Evolutionary conservation across 2,329 filamentous ascomycete species (phyloP), one percentile per base, ranked within the genome.

Genomic region (Rachicladosporium sp.): DNA sequence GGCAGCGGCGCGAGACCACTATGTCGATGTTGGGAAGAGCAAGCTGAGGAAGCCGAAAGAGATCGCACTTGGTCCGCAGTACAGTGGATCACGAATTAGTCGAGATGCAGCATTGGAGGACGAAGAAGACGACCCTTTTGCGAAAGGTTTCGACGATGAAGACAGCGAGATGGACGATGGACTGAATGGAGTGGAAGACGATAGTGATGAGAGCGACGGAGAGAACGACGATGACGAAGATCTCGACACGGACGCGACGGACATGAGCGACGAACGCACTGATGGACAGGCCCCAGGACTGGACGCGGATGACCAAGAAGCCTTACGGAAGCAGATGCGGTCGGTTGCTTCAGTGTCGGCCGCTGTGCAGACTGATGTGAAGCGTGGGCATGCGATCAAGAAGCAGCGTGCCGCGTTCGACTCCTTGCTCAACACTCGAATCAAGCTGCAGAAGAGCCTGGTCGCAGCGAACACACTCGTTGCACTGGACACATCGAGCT

Each of bases 401-500:
- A 70, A 78, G 42, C 91, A 98, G 63, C 78, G 87, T 37, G 80
- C 80, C 45, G 77, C 80, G 1, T 98, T 94, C 54, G 89, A 96
- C 50, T 76, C 83, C 0, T 74, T 96, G 1, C 72, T 98, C 27
- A 93, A 94, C 62, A 74, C 87, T 10, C 79, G 91, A 12, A 95
- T 98, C 55, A 83, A 89, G 44, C 66, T 98, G 11, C 93, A 98
- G 60, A 96, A 95, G 60, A 86, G 84, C 2, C 65, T 98, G 10
- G 74, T 91, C 10, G 80, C 83, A 0, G 75, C 80, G 19, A 95
- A 95, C 59, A 81, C 86, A 1, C 68, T 93, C 31, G 60, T 71
- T 10, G 55, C 35, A 9, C 40, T 35, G 7, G 33, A 29, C 15
- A 31, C 35, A 29, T n/a, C 34, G 40, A 37, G 31, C 35, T 19